Evolutionary conservation across 2,329 filamentous ascomycete genomes (phyloP).

Genomic region (Myrmaecium sp.): DNA sequence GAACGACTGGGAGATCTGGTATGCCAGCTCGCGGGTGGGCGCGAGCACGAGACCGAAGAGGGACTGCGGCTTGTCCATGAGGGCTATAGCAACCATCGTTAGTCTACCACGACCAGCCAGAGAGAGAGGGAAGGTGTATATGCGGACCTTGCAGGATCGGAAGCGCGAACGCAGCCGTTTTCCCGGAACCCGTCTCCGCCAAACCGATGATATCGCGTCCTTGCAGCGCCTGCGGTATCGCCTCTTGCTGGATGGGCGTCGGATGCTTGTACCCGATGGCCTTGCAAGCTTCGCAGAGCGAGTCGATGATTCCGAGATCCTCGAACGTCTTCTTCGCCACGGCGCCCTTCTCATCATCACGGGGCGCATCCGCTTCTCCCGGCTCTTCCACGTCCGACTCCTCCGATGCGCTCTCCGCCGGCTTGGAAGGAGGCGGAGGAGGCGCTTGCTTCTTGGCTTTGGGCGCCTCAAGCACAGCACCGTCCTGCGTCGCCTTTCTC

Average conservation of each 20-base stretch:
- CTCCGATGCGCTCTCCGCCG: constrained; percentile 10
- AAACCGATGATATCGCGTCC: constrained; percentile 81
- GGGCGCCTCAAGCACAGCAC: background rate
- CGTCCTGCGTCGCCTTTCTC: background rate
- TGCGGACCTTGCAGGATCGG: constrained; percentile 84
- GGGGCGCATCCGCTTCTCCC: constrained; percentile 4
- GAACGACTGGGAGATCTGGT: constrained; percentile 76
- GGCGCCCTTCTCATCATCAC: too few relatives aligned
- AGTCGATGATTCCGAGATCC: constrained; percentile 64
- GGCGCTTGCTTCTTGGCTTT: constrained; percentile 2
- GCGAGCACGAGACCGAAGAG: constrained; percentile 82
- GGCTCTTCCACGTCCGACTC: constrained; percentile 9
- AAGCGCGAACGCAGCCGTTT: constrained; percentile 86
- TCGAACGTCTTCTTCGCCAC: constrained; percentile 44
- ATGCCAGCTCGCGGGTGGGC: constrained; percentile 82
- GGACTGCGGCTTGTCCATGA: constrained; percentile 74
- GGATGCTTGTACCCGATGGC: constrained; percentile 68
- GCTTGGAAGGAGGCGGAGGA: constrained; percentile 7
- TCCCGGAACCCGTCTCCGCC: constrained; percentile 89
- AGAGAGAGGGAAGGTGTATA: constrained; percentile 9
- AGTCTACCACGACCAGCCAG: constrained; percentile 17
- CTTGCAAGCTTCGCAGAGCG: constrained; percentile 76
- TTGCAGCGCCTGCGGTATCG: constrained; percentile 66
- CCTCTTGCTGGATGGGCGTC: constrained; percentile 74
- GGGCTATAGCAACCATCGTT: too few relatives aligned